Conservation (phyloP, 176 grass and related monocot species). For the Miscanthus lutarioriparius region DNA sequence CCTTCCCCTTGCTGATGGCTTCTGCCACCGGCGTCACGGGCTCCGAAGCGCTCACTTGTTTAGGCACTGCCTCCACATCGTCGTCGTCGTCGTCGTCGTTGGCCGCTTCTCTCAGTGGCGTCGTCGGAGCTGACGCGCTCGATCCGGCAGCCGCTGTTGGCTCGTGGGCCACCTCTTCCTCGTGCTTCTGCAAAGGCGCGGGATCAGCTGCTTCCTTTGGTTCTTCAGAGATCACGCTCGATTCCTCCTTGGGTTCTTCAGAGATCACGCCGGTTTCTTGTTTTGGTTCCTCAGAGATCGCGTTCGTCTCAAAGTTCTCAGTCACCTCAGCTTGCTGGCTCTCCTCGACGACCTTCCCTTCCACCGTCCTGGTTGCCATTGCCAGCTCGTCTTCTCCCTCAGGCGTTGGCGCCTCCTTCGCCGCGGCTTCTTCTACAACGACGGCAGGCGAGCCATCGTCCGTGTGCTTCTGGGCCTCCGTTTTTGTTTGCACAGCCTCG, state of each 20-base stretch:
- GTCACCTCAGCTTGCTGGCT: neutral
- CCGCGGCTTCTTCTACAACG: constrained; percentile 9
- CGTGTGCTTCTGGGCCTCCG: neutral
- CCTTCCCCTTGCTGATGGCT: constrained; percentile 14
- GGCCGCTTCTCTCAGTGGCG: constrained; percentile 11
- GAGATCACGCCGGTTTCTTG: neutral
- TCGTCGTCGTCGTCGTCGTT: neutral
- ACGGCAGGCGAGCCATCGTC: neutral
- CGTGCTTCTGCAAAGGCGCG: neutral
- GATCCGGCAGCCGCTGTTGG: neutral
- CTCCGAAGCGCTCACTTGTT: constrained; percentile 27
- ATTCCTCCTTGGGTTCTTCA: neutral
- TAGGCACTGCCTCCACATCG: neutral
- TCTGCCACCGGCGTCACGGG: constrained; percentile 23
- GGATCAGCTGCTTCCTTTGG: constrained; percentile 7
- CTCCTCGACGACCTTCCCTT: constrained; percentile 27
- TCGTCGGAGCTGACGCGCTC: constrained; percentile 20
- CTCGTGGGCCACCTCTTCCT: neutral
- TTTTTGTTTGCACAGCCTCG: neutral
- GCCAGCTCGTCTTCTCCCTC: constrained; percentile 1
- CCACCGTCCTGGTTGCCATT: neutral
- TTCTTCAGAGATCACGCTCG: neutral
- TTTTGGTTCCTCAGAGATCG: neutral
- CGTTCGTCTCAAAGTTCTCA: neutral
- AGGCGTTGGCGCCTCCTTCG: neutral